These are phyloP conservation scores for Ceratonia siliqua DNA, from an alignment of 306 rosid species.

Conservation along the genomic window DNA sequence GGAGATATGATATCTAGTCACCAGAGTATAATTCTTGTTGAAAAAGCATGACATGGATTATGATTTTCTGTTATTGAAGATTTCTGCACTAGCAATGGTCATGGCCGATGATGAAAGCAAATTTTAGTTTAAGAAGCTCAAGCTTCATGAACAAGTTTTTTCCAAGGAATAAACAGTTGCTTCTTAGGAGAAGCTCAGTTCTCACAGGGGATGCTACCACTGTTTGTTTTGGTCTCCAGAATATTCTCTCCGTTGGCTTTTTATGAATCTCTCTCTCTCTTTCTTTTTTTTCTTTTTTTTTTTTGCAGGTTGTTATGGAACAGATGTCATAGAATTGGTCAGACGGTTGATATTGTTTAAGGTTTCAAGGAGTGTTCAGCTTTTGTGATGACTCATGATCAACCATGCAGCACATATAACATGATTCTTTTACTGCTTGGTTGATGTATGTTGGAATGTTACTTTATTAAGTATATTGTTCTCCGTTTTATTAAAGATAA, in stretches of 20 bases:
- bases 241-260: constrained; percentile 47
- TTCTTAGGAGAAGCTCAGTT: constrained; percentile 45
- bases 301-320: constrained; percentile 80
- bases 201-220: constrained; percentile 56
- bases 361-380: constrained; percentile 71
- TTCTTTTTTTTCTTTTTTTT: constrained; percentile 56
- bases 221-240: constrained; percentile 65
- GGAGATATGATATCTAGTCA: constrained; percentile 35
- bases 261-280: constrained; percentile 63
- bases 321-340: constrained; percentile 48
- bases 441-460: constrained; percentile 87
- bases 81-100: constrained; percentile 28
- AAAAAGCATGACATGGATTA: constrained; percentile 20
- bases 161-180: constrained; percentile 34
- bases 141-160: constrained; percentile 31
- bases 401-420: constrained; percentile 65
- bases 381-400: constrained; percentile 53
- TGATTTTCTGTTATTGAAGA: constrained; percentile 44
- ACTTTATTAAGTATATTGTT: constrained; percentile 43
- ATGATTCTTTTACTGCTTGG: constrained; percentile 76
- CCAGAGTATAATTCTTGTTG: constrained; percentile 30
- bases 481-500: constrained; percentile 28
- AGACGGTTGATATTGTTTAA: constrained; percentile 69
- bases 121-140: constrained; percentile 40
- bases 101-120: constrained; percentile 33